These are phyloP conservation scores for Lichtheimia corymbifera DNA, from an alignment of 371 early-diverging fungal genomes.

Conservation along the genomic window DNA sequence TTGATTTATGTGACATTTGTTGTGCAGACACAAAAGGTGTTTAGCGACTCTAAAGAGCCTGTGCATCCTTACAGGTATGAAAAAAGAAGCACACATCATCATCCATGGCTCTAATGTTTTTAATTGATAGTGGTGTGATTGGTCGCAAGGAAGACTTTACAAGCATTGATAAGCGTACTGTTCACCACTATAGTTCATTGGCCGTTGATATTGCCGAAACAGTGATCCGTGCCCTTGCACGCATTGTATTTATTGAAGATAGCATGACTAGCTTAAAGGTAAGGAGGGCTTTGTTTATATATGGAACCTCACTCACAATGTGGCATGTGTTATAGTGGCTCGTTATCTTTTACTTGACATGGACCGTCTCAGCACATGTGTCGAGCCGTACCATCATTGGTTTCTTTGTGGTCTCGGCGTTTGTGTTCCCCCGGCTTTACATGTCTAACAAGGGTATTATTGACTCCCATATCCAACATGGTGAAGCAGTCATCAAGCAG, in stretches of 20 bases:
- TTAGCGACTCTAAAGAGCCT: constrained; percentile 26
- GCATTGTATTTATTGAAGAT: constrained; percentile 46
- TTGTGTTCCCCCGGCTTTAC: constrained; percentile 41
- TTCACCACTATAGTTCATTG: constrained; percentile 33
- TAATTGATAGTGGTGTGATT: constrained; percentile 26
- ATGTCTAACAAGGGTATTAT: constrained; percentile 43
- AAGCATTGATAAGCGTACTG: constrained; percentile 24
- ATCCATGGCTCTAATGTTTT: too few species aligned
- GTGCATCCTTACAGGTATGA: constrained; percentile 39
- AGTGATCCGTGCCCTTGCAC: constrained; percentile 33
- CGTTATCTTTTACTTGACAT: constrained; percentile 34
- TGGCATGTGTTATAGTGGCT: constrained; percentile 24
- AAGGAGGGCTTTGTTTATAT: background rate
- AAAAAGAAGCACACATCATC: background rate
- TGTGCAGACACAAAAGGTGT: constrained; percentile 33
- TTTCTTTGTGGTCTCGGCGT: constrained; percentile 29
- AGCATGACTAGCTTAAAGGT: constrained; percentile 34
- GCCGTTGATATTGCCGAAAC: constrained; percentile 37
- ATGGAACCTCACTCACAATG: background rate
- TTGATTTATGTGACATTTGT: constrained; percentile 42
- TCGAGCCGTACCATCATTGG: constrained; percentile 33
- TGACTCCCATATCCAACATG: constrained; percentile 42
- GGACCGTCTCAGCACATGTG: constrained; percentile 41
- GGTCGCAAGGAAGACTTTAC: constrained; percentile 18
- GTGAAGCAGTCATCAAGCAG: constrained; percentile 25